Percentiles rank a stretch among this genome's conserved stretches.
Conservation (phyloP, 345 rosid genomes). For the Euphorbia pulcherrima region DNA sequence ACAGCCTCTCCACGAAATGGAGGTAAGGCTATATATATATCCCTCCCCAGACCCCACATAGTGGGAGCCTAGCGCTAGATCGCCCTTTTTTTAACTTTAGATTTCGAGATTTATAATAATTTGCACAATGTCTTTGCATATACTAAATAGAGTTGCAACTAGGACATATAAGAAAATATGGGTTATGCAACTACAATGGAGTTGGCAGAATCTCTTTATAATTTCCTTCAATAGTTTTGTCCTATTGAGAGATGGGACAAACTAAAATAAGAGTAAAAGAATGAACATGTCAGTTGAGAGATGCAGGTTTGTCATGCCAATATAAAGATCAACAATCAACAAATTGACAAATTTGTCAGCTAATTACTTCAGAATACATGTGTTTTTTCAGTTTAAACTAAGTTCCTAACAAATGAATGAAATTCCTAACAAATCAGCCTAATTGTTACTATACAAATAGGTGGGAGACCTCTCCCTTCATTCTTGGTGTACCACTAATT, state of each 20-base stretch:
- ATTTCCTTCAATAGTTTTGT: too few relatives aligned
- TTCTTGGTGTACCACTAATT: conserved; percentile 40
- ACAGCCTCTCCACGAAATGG: too few relatives aligned
- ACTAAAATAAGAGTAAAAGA: neutral
- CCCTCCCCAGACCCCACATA: too few relatives aligned
- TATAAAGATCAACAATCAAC: neutral
- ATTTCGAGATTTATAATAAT: neutral
- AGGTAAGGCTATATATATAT: too few relatives aligned
- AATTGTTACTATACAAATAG: neutral
- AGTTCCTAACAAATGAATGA: conserved; percentile 2
- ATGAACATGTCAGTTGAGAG: neutral
- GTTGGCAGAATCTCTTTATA: too few relatives aligned
- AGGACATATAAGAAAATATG: too few relatives aligned
- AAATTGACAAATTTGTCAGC: neutral
- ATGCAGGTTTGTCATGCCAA: neutral
- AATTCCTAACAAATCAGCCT: conserved; percentile 8
- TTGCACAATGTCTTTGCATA: too few relatives aligned
- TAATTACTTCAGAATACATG: too few relatives aligned
- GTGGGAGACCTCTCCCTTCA: conserved; percentile 8
- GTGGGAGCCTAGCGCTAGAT: too few relatives aligned
- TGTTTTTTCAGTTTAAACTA: neutral
- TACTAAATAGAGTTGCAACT: too few relatives aligned
- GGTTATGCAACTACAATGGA: too few relatives aligned
- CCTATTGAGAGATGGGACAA: too few relatives aligned
- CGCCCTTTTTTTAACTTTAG: neutral